Base-by-base conservation (phyloP, 768 basidiomycete species). In the Calvatia gigantea region DNA sequence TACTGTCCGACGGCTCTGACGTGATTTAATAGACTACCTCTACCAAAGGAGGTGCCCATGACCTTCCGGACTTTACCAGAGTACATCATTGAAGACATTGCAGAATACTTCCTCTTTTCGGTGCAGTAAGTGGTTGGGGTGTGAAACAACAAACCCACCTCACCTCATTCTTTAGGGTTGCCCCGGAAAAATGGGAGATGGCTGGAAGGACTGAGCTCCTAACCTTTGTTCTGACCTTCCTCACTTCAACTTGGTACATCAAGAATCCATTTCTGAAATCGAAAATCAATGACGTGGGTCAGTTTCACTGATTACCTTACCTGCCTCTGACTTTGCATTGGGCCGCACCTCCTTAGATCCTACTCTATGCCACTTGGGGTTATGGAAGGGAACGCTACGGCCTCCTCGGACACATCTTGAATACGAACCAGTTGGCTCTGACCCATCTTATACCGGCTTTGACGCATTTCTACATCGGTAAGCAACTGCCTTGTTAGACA, bases 191-290 rank as follows among this genome's bases (percentile, higher is more conserved):
- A 49, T 82, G 98, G 48, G 89, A 93, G 56, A 71, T 91, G 46
- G 78, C 87, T 0, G 94, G 94, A 42, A 95, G 92, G 73, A 82
- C 84, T 9, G 94, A 94, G 61, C 73, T 98, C 12, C 74, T 98
- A 62, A 82, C 86, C 0, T 98, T 98, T 71, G 81, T 86, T 17
- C 73, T 99, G 61, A 94, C 92, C 2, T 98, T 98, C 79, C 73
- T 99, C 58, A 84, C 87, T 5, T 94, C 92, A 33, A 96, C 95
- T 0, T 94, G 92, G 83, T 98, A 94, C 68, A 95, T 99, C 78
- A 97, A 97, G 76, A 99, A 98, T 62, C 97, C 97, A 0, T 98
- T 96, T 77, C 69, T 99, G 63, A 98, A 98, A 71, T 85, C 93
- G 17, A 96, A 98, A 71, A 89, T 98, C 58, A 94, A 98, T 60